These are phyloP conservation scores for Boletus patriciae DNA, from an alignment of 768 basidiomycete species.

Conservation along the genomic window DNA sequence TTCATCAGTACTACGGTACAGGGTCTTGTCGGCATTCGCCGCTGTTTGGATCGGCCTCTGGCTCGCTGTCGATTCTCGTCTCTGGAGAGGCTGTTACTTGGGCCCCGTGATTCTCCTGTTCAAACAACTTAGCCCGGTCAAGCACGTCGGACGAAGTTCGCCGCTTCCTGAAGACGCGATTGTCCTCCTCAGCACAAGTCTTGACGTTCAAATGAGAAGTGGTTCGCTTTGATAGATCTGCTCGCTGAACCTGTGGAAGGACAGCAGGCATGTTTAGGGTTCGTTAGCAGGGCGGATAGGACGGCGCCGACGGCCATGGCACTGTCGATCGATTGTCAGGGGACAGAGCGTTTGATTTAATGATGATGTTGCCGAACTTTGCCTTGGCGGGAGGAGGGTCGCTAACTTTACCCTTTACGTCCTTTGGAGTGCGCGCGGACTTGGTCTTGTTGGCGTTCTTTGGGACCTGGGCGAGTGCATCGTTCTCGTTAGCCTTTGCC, in stretches of 20 bases:
- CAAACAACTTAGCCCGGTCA: constrained; percentile 43
- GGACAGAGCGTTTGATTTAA: too few relatives aligned
- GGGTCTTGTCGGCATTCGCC: too few relatives aligned
- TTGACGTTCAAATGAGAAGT: constrained; percentile 33
- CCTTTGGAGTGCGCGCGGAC: too few relatives aligned
- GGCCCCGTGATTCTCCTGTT: constrained; percentile 36
- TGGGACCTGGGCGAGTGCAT: too few relatives aligned
- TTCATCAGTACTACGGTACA: too few relatives aligned
- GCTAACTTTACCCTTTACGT: too few relatives aligned
- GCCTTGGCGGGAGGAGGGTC: too few relatives aligned
- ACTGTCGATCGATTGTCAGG: too few relatives aligned
- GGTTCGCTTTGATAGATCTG: constrained; percentile 31
- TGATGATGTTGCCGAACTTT: too few relatives aligned
- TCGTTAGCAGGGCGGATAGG: constrained; percentile 23
- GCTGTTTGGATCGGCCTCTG: constrained; percentile 66
- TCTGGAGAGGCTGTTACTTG: too few relatives aligned
- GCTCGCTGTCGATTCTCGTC: constrained; percentile 39
- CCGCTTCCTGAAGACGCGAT: constrained; percentile 69
- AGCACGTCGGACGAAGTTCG: constrained; percentile 68
- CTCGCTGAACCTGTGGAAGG: constrained; percentile 33
- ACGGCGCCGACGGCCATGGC: constrained; percentile 52
- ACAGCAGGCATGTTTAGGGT: constrained; percentile 24
- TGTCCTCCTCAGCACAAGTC: constrained; percentile 49
- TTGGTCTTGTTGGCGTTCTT: too few relatives aligned
- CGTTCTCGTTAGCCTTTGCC: too few relatives aligned